Evolutionary conservation across 148 eudicot genomes (phyloP).

Genomic region (Rhododendron vialii): DNA sequence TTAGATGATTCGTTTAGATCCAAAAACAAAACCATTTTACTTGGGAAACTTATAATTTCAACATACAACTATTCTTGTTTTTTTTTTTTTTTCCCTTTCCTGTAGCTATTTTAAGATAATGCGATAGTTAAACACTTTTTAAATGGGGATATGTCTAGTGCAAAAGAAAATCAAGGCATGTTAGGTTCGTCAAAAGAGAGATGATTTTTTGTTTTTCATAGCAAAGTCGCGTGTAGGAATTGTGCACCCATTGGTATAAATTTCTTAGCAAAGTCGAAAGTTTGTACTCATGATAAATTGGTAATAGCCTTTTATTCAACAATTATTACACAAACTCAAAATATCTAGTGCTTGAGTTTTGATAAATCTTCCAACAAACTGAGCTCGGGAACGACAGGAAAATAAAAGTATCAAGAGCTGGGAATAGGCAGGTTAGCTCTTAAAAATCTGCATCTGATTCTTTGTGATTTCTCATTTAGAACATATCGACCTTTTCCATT

Average conservation of each 20-base stretch:
- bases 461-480: neutral
- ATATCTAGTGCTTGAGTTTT: neutral
- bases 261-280: neutral
- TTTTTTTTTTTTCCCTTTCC: no score
- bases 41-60: no score
- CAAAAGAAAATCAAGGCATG: neutral
- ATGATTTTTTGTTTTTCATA: neutral
- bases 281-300: neutral
- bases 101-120: no score
- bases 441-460: no score
- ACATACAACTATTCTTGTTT: no score
- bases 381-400: neutral
- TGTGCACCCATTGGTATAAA: neutral
- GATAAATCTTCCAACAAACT: neutral
- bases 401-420: neutral
- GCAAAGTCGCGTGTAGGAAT: neutral
- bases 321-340: neutral
- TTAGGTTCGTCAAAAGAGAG: neutral
- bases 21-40: no score
- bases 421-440: neutral
- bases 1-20: no score
- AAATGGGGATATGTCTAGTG: no score
- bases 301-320: neutral
- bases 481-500: neutral
- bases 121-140: no score